phyloP scores from a whole-genome alignment of 2,329 filamentous ascomycete species.

The Alternaria sp. region DNA sequence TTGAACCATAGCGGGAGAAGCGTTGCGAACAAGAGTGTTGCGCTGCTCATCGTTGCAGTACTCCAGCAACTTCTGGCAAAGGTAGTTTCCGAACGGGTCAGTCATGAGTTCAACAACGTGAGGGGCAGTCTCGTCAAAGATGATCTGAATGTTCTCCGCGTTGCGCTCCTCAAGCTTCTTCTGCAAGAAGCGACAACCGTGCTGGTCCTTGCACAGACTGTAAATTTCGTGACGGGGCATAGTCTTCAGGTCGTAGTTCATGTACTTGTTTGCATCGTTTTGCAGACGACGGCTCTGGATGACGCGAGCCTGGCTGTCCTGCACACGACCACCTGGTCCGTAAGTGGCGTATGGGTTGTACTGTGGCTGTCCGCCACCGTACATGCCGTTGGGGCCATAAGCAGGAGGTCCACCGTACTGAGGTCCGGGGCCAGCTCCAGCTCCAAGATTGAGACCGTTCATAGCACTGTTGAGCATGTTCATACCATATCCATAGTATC shows the following conservation, averaged over 20 bases:
- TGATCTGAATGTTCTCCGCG: conserved; percentile 85
- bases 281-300: conserved; percentile 79
- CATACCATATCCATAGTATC: conserved; percentile 65
- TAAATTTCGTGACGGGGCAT: conserved; percentile 82
- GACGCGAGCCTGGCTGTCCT: conserved; percentile 79
- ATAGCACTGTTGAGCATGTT: conserved; percentile 74
- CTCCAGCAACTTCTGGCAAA: conserved; percentile 97
- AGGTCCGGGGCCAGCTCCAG: conserved; percentile 35
- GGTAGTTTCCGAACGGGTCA: conserved; percentile 97
- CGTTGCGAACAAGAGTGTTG: conserved; percentile 90
- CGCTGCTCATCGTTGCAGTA: conserved; percentile 95
- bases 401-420: conserved; percentile 50
- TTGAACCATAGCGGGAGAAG: conserved; percentile 84
- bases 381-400: conserved; percentile 37
- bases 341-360: conserved; percentile 46
- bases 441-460: conserved; percentile 64
- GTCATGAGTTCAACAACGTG: conserved; percentile 99
- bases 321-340: conserved; percentile 62
- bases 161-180: conserved; percentile 95
- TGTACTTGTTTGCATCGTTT: conserved; percentile 76
- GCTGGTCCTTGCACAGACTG: conserved; percentile 93
- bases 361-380: conserved; percentile 29
- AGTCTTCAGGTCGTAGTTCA: conserved; percentile 82
- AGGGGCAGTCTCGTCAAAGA: conserved; percentile 91
- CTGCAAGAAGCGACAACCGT: conserved; percentile 95